Evolutionary conservation across 305 asterid species (phyloP).

Genomic region (Fraxinus baroniana): DNA sequence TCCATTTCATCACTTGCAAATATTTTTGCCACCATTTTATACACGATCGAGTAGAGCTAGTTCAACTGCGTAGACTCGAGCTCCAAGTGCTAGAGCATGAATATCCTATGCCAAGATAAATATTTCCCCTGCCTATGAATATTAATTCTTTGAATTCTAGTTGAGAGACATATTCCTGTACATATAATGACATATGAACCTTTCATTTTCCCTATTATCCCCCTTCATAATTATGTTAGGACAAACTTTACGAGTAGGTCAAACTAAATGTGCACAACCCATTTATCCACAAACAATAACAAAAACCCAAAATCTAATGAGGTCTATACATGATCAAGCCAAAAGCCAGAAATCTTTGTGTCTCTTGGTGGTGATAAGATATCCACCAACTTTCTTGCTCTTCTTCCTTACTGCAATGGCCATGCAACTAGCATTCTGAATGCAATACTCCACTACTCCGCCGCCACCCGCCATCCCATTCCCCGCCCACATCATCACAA

Average conservation of each 20-base stretch:
- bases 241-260: background rate
- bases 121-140: background rate
- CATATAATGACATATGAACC: background rate
- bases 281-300: conserved; percentile 4
- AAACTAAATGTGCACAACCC: conserved; percentile 8
- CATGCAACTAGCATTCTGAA: conserved; percentile 82
- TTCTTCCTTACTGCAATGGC: conserved; percentile 77
- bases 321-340: conserved; percentile 41
- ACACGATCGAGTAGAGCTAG: background rate
- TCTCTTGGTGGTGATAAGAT: conserved; percentile 66
- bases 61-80: background rate
- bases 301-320: background rate
- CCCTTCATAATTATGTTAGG: background rate
- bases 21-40: background rate
- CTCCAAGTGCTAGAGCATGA: background rate
- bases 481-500: conserved; percentile 70
- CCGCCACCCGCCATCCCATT: conserved; percentile 27
- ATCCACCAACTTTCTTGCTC: conserved; percentile 76
- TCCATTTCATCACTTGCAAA: background rate
- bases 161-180: background rate
- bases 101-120: background rate
- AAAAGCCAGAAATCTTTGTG: conserved; percentile 78
- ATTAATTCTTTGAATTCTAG: too few species aligned
- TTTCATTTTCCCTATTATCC: background rate
- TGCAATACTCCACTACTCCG: conserved; percentile 74